Conservation (phyloP, 345 rosid species). For the Alliaria petiolata region DNA sequence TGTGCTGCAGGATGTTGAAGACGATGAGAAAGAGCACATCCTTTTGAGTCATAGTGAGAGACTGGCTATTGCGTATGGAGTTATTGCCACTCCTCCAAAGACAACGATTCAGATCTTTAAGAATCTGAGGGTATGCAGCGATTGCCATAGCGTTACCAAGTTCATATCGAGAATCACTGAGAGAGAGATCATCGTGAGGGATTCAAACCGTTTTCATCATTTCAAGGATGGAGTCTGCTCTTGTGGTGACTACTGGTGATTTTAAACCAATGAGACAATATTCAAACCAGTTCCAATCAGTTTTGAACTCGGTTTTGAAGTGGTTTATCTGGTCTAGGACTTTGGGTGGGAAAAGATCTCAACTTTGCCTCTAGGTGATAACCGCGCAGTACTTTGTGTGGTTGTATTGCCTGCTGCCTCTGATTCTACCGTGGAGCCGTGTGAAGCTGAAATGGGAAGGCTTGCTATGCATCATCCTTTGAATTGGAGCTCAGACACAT, state of each 20-base stretch:
- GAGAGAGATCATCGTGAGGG: conserved; percentile 27
- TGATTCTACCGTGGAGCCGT: conserved; percentile 81
- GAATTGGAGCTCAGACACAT: conserved; percentile 84
- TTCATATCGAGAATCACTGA: conserved; percentile 24
- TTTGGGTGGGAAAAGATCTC: conserved; percentile 20
- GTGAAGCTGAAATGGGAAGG: conserved; percentile 83
- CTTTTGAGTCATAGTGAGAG: conserved; percentile 54
- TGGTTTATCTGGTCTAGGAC: background rate
- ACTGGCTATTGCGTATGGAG: conserved; percentile 51
- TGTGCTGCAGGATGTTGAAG: conserved; percentile 61
- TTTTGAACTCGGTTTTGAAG: background rate
- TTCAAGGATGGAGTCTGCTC: conserved; percentile 50
- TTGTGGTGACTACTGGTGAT: conserved; percentile 58
- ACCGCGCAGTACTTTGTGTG: conserved; percentile 77
- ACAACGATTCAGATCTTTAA: conserved; percentile 45
- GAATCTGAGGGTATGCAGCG: conserved; percentile 44
- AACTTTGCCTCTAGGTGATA: conserved; percentile 52
- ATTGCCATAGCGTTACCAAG: conserved; percentile 26
- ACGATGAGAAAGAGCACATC: conserved; percentile 61
- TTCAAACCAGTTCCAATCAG: background rate
- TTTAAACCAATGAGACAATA: background rate
- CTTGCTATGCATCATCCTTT: conserved; percentile 24
- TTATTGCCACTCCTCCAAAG: conserved; percentile 42
- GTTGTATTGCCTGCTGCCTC: too few relatives aligned
- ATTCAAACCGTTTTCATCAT: conserved; percentile 43